Percentiles rank a stretch among this genome's conserved stretches.
Evolutionary conservation across 805 yeast species (phyloP).

Genomic region (Candida maltosa): DNA sequence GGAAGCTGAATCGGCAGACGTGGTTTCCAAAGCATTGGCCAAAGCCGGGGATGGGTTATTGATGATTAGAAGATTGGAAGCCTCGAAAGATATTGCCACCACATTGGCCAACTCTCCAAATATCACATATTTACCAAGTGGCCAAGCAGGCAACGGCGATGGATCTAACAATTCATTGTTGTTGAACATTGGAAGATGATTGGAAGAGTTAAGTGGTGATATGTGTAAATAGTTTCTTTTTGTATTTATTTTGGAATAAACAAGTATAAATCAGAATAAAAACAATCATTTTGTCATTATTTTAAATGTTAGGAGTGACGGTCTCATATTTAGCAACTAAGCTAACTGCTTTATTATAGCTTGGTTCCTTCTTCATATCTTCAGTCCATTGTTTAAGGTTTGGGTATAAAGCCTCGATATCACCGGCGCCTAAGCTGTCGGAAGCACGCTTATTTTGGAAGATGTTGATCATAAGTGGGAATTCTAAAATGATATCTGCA

Average conservation of each 20-base stretch:
- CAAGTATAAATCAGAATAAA: no score
- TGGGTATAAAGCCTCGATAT: slow-evolving; percentile 15
- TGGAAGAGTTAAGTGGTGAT: no score
- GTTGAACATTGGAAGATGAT: slow-evolving; percentile 64
- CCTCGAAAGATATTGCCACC: slow-evolving; percentile 90
- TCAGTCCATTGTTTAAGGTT: slow-evolving; percentile 21
- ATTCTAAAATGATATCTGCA: slow-evolving; percentile 55
- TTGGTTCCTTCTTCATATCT: slow-evolving; percentile 11
- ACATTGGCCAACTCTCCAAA: slow-evolving; percentile 82
- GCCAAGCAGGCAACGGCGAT: slow-evolving; percentile 15
- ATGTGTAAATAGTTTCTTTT: no score
- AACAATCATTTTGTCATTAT: no score
- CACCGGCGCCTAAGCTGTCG: slow-evolving; percentile 7
- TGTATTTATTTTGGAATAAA: no score
- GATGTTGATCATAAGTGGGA: slow-evolving; percentile 36
- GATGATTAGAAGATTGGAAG: slow-evolving; percentile 92
- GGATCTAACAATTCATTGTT: slow-evolving; percentile 52
- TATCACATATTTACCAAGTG: slow-evolving; percentile 82
- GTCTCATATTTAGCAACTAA: slow-evolving; percentile 6
- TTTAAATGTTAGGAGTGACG: slow-evolving; percentile 4
- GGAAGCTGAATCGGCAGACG: slow-evolving; percentile 98
- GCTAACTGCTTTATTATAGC: slow-evolving; percentile 13
- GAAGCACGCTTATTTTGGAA: slow-evolving; percentile 19
- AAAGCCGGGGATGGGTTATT: slow-evolving; percentile 96
- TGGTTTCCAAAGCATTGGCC: slow-evolving; percentile 84